Percentiles rank a stretch among this genome's conserved stretches.
phyloP scores from a whole-genome alignment of 305 asterid genomes.

The Fraxinus ornus region DNA sequence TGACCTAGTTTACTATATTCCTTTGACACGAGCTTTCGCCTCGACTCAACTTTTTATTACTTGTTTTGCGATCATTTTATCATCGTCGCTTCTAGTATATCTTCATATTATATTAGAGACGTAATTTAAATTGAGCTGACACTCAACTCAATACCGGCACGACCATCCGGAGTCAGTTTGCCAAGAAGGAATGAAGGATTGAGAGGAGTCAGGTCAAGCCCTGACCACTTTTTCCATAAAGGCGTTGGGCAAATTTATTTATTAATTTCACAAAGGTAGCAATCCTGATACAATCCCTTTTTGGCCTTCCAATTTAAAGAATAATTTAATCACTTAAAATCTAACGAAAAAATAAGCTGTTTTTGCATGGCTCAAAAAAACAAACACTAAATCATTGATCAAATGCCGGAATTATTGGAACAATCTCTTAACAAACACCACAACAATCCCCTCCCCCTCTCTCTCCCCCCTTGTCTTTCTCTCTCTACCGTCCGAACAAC shows the following conservation, averaged over 20 bases:
- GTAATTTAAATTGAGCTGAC: too few relatives aligned
- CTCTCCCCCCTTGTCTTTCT: neutral
- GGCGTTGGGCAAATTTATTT: neutral
- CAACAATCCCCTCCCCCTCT: neutral
- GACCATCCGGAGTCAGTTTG: neutral
- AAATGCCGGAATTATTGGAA: neutral
- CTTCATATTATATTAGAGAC: too few relatives aligned
- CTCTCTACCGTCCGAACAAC: conserved; percentile 9
- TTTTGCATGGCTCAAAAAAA: conserved; percentile 1
- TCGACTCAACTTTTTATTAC: too few relatives aligned
- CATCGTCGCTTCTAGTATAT: too few relatives aligned
- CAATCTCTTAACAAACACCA: neutral
- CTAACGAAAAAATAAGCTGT: neutral
- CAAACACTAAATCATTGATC: neutral
- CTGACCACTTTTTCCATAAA: neutral
- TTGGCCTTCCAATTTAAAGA: neutral
- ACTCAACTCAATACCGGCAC: neutral
- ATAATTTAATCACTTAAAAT: neutral
- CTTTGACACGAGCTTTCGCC: too few relatives aligned
- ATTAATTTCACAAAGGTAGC: neutral
- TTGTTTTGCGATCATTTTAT: too few relatives aligned
- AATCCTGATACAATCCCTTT: neutral
- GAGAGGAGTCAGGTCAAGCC: neutral
- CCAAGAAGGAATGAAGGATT: neutral
- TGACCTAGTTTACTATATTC: too few relatives aligned